Conservation (phyloP, 257 asterid species). For the Ilex aquifolium region DNA sequence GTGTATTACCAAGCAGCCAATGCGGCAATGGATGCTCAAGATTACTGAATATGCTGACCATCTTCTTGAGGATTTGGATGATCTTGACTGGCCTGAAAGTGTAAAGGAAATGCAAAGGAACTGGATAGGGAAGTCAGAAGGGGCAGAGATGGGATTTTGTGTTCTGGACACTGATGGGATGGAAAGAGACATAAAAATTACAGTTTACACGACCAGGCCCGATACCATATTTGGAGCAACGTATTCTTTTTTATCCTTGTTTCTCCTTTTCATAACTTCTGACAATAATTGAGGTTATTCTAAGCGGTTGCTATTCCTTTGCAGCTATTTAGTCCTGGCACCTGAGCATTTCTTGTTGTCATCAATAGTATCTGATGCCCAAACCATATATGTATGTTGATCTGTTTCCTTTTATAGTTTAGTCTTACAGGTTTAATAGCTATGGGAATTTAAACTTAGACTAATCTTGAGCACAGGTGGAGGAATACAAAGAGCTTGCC, state of each 20-base stretch:
- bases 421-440: conserved; percentile 7
- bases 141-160: conserved; percentile 80
- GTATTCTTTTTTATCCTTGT: conserved; percentile 34
- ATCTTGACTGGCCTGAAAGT: conserved; percentile 99
- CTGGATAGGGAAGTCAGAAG: conserved; percentile 98
- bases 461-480: conserved; percentile 50
- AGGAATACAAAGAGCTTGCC: conserved; percentile 80
- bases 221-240: conserved; percentile 98
- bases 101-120: conserved; percentile 98
- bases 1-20: conserved; percentile 99
- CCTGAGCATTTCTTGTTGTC: conserved; percentile 79
- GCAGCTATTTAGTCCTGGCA: conserved; percentile 87
- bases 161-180: conserved; percentile 36
- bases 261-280: conserved; percentile 7
- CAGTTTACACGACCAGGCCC: conserved; percentile 92
- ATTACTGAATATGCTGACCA: conserved; percentile 98
- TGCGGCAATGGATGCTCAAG: conserved; percentile 99
- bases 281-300: conserved; percentile 8
- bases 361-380: conserved; percentile 56
- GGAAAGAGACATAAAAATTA: conserved; percentile 48
- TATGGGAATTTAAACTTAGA: conserved; percentile 13
- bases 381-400: conserved; percentile 55
- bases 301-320: conserved; percentile 20
- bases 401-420: conserved; percentile 7
- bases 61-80: conserved; percentile 91